Conservation (phyloP, 2,329 filamentous ascomycete species). For the Cladobotryum mycophilum region DNA sequence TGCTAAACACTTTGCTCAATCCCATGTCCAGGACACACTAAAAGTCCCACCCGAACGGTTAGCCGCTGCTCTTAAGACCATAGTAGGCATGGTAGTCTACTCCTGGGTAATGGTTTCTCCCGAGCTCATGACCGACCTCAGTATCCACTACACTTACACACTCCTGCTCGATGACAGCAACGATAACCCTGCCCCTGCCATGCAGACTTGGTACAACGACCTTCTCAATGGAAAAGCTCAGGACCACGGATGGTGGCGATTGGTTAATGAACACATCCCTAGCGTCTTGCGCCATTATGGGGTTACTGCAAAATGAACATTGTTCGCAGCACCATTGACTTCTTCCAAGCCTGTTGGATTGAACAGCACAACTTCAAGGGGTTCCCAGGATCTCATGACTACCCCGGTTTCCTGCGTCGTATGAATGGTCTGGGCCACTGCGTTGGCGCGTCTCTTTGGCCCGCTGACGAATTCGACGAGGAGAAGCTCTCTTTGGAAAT, state of each 20-base stretch:
- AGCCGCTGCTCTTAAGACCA: slow-evolving; percentile 15
- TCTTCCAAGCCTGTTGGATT: slow-evolving; percentile 19
- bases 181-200: slow-evolving; percentile 10
- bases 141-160: slow-evolving; percentile 17
- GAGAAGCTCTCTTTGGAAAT: slow-evolving; percentile 14
- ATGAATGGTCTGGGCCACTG: slow-evolving; percentile 17
- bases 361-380: slow-evolving; percentile 18
- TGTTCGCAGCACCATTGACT: slow-evolving; percentile 15
- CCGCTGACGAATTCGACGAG: slow-evolving; percentile 13
- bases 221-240: slow-evolving; percentile 13
- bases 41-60: slow-evolving; percentile 11
- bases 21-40: slow-evolving; percentile 8
- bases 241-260: slow-evolving; percentile 13
- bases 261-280: slow-evolving; percentile 16
- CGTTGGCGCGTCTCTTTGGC: slow-evolving; percentile 13
- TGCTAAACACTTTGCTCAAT: slow-evolving; percentile 16
- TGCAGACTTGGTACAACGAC: slow-evolving; percentile 16
- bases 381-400: slow-evolving; percentile 14
- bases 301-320: slow-evolving; percentile 15
- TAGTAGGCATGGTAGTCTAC: slow-evolving; percentile 25
- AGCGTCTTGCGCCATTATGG: slow-evolving; percentile 16
- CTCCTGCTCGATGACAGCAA: slow-evolving; percentile 16
- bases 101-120: slow-evolving; percentile 19
- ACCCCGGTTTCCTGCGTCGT: slow-evolving; percentile 16
- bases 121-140: slow-evolving; percentile 16